Evolutionary conservation across 2,329 filamentous ascomycete species (phyloP).

Genomic region (Alternaria longipes): DNA sequence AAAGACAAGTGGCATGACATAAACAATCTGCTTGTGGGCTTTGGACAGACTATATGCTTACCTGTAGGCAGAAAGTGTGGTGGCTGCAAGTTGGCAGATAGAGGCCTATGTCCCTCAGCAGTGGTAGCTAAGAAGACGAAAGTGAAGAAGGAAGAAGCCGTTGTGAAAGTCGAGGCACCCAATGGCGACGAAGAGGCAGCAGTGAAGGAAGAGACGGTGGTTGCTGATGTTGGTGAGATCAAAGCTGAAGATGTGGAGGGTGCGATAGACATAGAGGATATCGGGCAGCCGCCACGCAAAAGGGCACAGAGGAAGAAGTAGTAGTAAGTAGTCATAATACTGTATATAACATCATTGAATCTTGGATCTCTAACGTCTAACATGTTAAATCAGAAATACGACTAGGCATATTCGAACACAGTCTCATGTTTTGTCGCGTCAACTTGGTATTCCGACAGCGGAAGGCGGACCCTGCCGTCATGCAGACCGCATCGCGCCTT

Average conservation of each 20-base stretch:
- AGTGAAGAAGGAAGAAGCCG: slow-evolving; percentile 55
- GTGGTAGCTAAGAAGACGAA: slow-evolving; percentile 61
- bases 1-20: slow-evolving; percentile 89
- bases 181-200: slow-evolving; percentile 37
- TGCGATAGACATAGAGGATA: slow-evolving; percentile 46
- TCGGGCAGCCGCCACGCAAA: slow-evolving; percentile 32
- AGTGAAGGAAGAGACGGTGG: slow-evolving; percentile 30
- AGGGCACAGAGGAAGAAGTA: slow-evolving; percentile 7
- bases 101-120: slow-evolving; percentile 73
- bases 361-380: not conserved
- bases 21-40: slow-evolving; percentile 85
- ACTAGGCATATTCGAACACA: not conserved
- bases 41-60: slow-evolving; percentile 86
- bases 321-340: not conserved
- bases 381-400: not conserved
- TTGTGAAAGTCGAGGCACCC: slow-evolving; percentile 48
- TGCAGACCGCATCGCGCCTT: not conserved
- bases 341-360: not conserved
- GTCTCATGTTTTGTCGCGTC: not conserved
- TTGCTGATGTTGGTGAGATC: slow-evolving; percentile 28
- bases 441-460: slow-evolving; percentile 1
- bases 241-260: slow-evolving; percentile 39
- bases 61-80: slow-evolving; percentile 83
- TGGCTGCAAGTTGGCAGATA: slow-evolving; percentile 80
- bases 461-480: not conserved